Conservation (phyloP, 2,329 filamentous ascomycete species). For the Fusarium sublunatum region DNA sequence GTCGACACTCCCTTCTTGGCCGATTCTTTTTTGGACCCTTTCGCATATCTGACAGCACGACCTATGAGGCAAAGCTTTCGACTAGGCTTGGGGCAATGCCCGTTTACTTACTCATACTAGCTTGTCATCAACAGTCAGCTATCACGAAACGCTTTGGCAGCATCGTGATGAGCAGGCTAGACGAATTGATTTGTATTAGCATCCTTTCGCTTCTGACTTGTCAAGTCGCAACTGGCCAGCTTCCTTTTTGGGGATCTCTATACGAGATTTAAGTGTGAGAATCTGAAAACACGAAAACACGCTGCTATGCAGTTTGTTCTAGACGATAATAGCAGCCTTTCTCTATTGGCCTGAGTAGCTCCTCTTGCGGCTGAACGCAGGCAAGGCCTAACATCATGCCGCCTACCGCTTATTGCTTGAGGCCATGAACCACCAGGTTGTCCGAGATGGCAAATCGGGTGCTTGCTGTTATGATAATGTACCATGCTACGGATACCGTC, state of each 20-base stretch:
- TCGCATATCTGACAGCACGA: background rate
- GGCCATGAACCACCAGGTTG: too few species aligned
- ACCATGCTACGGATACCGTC: background rate
- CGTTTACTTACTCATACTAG: background rate
- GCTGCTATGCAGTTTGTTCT: constrained; percentile 9
- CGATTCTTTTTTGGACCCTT: background rate
- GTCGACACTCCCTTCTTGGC: constrained; percentile 1
- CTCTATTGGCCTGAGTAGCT: constrained; percentile 1
- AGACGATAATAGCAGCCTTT: constrained; percentile 4
- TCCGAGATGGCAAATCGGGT: too few species aligned
- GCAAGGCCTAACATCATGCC: background rate
- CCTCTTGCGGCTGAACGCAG: constrained; percentile 16
- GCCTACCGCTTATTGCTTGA: background rate
- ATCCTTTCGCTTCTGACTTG: constrained; percentile 13
- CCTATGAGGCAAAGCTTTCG: background rate
- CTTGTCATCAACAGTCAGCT: constrained; percentile 1
- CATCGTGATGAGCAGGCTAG: constrained; percentile 17
- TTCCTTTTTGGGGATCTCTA: constrained; percentile 20
- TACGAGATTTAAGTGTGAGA: constrained; percentile 6
- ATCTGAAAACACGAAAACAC: constrained; percentile 3
- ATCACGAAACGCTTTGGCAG: constrained; percentile 1
- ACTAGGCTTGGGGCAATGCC: background rate
- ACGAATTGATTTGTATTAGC: constrained; percentile 6
- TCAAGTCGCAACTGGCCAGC: constrained; percentile 20
- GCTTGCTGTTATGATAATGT: too few species aligned